These are phyloP conservation scores for Picea glauca DNA, from an alignment of 75 land plant species.

Conservation along the genomic window DNA sequence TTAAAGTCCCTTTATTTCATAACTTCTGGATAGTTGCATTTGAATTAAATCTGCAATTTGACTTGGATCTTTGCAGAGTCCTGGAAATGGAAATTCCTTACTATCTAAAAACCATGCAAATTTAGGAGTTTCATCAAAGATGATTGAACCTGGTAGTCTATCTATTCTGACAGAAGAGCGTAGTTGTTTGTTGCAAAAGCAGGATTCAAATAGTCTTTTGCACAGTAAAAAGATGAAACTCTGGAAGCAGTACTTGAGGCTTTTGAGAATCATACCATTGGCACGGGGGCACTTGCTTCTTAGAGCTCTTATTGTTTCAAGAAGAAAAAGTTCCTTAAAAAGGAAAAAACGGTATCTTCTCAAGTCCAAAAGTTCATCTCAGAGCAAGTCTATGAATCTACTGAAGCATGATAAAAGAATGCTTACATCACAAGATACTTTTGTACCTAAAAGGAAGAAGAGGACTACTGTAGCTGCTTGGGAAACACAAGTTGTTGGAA, in stretches of 20 bases:
- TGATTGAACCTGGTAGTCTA: not conserved
- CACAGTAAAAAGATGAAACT: not conserved
- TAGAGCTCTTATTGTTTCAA: not conserved
- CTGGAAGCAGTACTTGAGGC: not conserved
- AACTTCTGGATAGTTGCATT: not conserved
- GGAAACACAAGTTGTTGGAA: not conserved
- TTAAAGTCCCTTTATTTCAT: not conserved
- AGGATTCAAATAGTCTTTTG: not conserved
- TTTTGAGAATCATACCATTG: not conserved
- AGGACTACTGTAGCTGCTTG: not conserved
- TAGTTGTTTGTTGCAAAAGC: not conserved
- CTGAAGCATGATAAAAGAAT: not conserved
- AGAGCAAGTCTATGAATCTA: not conserved
- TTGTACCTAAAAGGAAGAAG: no score
- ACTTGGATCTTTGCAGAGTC: not conserved
- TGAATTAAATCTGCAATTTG: not conserved
- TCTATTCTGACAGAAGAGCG: not conserved
- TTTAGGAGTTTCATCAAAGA: not conserved
- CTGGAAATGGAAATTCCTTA: not conserved
- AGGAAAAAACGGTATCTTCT: slow-evolving; percentile 1
- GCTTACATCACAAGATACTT: no score
- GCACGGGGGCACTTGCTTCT: not conserved
- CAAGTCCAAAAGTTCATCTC: not conserved
- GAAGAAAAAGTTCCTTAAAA: not conserved
- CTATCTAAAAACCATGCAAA: not conserved